Percentiles rank a stretch among this genome's conserved stretches.
phyloP scores from a whole-genome alignment of 208 protist species.

The Leptomonas seymouri region DNA sequence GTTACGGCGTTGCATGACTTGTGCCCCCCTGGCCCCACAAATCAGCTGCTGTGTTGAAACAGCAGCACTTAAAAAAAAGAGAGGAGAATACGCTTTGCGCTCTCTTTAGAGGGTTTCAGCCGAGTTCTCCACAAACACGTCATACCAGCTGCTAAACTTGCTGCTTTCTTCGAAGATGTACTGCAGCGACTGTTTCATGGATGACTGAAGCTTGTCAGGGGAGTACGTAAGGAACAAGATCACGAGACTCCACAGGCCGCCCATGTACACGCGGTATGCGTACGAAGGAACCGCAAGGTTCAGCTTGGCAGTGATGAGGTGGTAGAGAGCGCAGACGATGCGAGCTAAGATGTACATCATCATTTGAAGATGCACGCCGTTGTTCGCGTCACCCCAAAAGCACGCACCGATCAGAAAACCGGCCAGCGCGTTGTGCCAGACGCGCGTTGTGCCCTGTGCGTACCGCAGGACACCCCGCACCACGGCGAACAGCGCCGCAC shows the following conservation, averaged over 20 bases:
- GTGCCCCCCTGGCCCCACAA: too few species aligned
- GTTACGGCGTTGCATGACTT: too few species aligned
- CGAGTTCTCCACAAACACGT: constrained; percentile 67
- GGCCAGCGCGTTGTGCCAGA: constrained; percentile 81
- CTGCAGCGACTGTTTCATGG: constrained; percentile 77
- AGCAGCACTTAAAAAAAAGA: neutral
- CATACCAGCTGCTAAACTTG: constrained; percentile 70
- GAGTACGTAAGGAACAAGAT: constrained; percentile 76
- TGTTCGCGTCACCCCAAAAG: constrained; percentile 77
- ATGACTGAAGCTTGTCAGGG: constrained; percentile 75
- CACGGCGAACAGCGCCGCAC: constrained; percentile 58
- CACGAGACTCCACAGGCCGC: constrained; percentile 71
- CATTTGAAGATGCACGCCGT: constrained; percentile 84
- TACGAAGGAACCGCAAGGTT: constrained; percentile 24
- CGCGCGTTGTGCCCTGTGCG: constrained; percentile 35
- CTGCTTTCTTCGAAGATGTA: constrained; percentile 87
- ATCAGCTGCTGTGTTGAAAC: neutral
- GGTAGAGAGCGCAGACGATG: constrained; percentile 59
- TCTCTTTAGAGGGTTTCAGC: constrained; percentile 17
- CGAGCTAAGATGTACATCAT: constrained; percentile 92
- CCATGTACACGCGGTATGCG: constrained; percentile 68
- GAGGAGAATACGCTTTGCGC: neutral
- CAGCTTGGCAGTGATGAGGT: constrained; percentile 47
- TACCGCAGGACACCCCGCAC: constrained; percentile 50
- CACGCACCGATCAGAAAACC: constrained; percentile 72